Evolutionary conservation across 2,329 filamentous ascomycete genomes (phyloP).

Genomic region (Aureobasidium sp.): DNA sequence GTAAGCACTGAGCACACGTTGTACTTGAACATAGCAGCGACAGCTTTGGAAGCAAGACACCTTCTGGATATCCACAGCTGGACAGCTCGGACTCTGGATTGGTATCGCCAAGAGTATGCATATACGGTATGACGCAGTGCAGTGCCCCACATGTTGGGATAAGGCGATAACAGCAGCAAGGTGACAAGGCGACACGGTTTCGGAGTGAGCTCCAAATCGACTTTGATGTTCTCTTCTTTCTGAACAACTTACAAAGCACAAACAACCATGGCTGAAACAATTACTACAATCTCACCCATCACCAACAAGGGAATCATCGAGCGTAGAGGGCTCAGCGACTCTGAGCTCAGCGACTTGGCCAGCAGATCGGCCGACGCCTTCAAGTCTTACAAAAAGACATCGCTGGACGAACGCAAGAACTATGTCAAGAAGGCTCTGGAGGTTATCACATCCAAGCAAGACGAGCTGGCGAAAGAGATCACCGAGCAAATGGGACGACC

Average conservation of each 20-base stretch:
- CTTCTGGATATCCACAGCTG: too few relatives aligned
- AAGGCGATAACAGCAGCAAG: not conserved
- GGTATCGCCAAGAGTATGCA: too few relatives aligned
- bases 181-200: too few relatives aligned
- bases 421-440: slow-evolving; percentile 75
- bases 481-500: slow-evolving; percentile 94
- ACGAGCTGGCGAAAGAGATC: slow-evolving; percentile 74
- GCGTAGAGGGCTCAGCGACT: slow-evolving; percentile 61
- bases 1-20: too few relatives aligned
- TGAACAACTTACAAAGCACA: not conserved
- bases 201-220: not conserved
- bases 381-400: slow-evolving; percentile 64
- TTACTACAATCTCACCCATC: slow-evolving; percentile 78
- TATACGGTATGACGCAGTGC: not conserved
- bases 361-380: slow-evolving; percentile 66
- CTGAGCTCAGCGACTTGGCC: slow-evolving; percentile 64
- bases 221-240: not conserved
- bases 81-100: too few relatives aligned
- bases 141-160: not conserved
- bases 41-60: too few relatives aligned
- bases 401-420: slow-evolving; percentile 63
- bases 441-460: slow-evolving; percentile 59
- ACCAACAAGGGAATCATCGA: slow-evolving; percentile 79
- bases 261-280: slow-evolving; percentile 44
- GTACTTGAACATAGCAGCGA: too few relatives aligned